Percentiles rank a stretch among this genome's conserved stretches.
These are phyloP conservation scores for Saturnispora zaruensis DNA, from an alignment of 805 yeast genomes.

Conservation along the genomic window DNA sequence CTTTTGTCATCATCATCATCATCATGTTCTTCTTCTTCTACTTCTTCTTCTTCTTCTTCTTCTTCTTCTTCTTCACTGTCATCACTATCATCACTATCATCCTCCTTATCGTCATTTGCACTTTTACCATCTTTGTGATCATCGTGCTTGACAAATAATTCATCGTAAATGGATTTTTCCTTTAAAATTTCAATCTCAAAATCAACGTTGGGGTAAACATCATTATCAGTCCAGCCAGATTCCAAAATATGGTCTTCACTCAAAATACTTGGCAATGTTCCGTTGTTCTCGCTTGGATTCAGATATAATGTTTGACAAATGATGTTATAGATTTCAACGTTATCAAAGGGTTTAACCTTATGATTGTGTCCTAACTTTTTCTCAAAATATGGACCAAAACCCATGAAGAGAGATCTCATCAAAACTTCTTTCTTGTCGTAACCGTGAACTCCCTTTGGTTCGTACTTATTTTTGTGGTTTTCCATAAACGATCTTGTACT, in stretches of 20 bases:
- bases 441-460: constrained; percentile 79
- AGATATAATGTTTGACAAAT: constrained; percentile 54
- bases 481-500: constrained; percentile 53
- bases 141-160: not conserved
- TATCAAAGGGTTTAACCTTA: constrained; percentile 53
- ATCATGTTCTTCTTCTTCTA: constrained; percentile 11
- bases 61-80: not conserved
- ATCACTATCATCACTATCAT: constrained; percentile 8
- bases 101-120: constrained; percentile 5
- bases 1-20: not conserved
- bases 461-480: constrained; percentile 36
- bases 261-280: constrained; percentile 31
- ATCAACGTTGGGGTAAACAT: constrained; percentile 42
- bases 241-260: constrained; percentile 27
- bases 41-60: not conserved
- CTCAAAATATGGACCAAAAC: constrained; percentile 70
- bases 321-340: constrained; percentile 65
- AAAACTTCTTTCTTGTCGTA: constrained; percentile 67
- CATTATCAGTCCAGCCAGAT: constrained; percentile 38
- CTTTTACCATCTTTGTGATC: not conserved
- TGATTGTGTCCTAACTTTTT: constrained; percentile 23
- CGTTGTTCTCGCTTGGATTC: constrained; percentile 54
- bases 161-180: constrained; percentile 45
- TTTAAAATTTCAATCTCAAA: constrained; percentile 36
- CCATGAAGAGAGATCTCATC: constrained; percentile 79